Conservation (phyloP, 2,329 filamentous ascomycete species). For the Akanthomyces lecanii region DNA sequence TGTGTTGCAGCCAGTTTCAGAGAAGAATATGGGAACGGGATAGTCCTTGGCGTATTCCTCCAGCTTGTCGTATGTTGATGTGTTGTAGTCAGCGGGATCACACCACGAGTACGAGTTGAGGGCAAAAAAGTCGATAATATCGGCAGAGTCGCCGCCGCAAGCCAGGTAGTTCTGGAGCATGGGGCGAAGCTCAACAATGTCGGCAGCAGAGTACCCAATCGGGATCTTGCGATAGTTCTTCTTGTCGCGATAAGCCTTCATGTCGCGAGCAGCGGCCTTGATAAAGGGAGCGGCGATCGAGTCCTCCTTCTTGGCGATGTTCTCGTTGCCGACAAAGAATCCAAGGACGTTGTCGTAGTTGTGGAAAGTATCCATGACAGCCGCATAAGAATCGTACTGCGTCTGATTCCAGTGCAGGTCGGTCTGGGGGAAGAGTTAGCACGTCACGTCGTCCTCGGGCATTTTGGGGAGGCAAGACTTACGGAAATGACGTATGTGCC, state of each 20-base stretch:
- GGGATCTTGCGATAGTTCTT: conserved; percentile 79
- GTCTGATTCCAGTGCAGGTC: conserved; percentile 67
- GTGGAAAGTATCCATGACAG: conserved; percentile 74
- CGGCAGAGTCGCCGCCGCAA: conserved; percentile 65
- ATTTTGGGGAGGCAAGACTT: background rate
- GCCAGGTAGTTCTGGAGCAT: conserved; percentile 69
- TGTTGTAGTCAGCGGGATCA: conserved; percentile 52
- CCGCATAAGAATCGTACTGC: conserved; percentile 63
- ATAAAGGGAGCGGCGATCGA: conserved; percentile 71
- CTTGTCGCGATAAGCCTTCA: conserved; percentile 73
- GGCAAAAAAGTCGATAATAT: conserved; percentile 77
- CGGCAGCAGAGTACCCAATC: conserved; percentile 81
- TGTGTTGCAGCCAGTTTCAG: conserved; percentile 79
- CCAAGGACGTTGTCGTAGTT: conserved; percentile 75
- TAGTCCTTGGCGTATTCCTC: conserved; percentile 64
- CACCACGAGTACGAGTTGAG: conserved; percentile 86
- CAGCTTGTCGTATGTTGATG: conserved; percentile 66
- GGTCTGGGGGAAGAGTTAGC: conserved; percentile 36
- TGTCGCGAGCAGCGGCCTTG: conserved; percentile 74
- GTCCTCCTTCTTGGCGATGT: conserved; percentile 60
- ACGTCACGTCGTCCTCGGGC: background rate
- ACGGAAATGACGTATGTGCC: conserved; percentile 63
- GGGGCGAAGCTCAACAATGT: conserved; percentile 65
- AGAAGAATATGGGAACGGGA: conserved; percentile 84
- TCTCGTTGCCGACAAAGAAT: conserved; percentile 86